phyloP scores from a whole-genome alignment of 2,329 filamentous ascomycete genomes.

The Orbilia javanica region DNA sequence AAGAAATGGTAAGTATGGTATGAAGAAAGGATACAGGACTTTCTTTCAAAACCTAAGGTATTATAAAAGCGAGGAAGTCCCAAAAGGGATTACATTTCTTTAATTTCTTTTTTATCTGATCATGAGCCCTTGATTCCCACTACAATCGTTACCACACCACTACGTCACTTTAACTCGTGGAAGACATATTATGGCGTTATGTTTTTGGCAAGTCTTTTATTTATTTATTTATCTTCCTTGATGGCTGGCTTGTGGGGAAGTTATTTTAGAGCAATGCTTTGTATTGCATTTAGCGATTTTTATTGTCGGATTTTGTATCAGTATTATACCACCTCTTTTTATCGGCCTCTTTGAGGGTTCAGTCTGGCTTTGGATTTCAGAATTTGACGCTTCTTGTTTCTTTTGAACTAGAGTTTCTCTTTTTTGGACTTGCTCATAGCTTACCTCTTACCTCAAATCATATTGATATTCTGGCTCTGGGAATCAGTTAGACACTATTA shows the following conservation, averaged over 20 bases:
- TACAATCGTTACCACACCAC: neutral
- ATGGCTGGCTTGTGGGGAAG: neutral
- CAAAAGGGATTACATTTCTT: neutral
- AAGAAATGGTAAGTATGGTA: constrained; percentile 6
- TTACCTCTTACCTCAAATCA: neutral
- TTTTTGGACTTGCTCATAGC: constrained; percentile 5
- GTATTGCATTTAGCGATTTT: constrained; percentile 25
- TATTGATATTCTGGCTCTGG: neutral
- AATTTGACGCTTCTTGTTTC: neutral
- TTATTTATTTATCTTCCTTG: neutral
- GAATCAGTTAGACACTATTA: no score
- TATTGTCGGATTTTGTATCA: constrained; percentile 9
- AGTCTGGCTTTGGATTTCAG: neutral
- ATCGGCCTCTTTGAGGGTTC: neutral
- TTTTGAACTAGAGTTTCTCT: constrained; percentile 13
- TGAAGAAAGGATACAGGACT: constrained; percentile 21
- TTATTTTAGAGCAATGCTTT: constrained; percentile 18
- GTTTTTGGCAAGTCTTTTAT: neutral
- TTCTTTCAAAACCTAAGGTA: constrained; percentile 18
- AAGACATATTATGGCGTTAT: constrained; percentile 10
- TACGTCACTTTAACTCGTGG: neutral
- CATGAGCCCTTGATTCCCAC: neutral
- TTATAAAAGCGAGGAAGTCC: constrained; percentile 14
- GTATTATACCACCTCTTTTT: constrained; percentile 21
- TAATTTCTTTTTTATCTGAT: neutral